phyloP scores from a whole-genome alignment of 805 yeast species.

The Myxozyma geophila region DNA sequence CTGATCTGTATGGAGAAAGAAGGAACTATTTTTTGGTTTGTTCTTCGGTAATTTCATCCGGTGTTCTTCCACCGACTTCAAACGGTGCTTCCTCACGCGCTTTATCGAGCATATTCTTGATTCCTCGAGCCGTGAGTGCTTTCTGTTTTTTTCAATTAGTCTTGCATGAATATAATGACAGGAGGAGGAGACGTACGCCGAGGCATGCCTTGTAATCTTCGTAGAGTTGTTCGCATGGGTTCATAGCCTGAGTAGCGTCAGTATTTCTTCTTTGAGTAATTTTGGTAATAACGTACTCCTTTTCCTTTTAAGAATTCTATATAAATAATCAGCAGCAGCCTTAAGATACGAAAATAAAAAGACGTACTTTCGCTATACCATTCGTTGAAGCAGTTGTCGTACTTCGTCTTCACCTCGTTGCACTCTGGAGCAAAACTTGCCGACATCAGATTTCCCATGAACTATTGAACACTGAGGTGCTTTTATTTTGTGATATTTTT shows the following conservation, averaged over 20 bases:
- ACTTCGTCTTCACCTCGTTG: conserved; percentile 78
- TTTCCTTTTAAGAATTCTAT: conserved; percentile 54
- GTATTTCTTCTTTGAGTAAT: background rate
- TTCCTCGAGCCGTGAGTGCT: conserved; percentile 70
- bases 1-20: background rate
- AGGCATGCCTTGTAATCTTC: conserved; percentile 86
- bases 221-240: conserved; percentile 93
- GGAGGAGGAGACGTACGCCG: conserved; percentile 52
- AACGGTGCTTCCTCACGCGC: conserved; percentile 91
- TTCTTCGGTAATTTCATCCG: conserved; percentile 34
- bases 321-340: conserved; percentile 50
- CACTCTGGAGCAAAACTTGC: conserved; percentile 97
- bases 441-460: conserved; percentile 54
- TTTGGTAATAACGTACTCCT: conserved; percentile 45
- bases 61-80: conserved; percentile 61
- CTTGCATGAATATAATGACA: no score
- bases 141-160: conserved; percentile 39
- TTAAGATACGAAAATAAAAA: conserved; percentile 45
- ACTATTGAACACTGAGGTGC: background rate
- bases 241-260: conserved; percentile 52
- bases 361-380: conserved; percentile 87
- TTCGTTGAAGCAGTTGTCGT: conserved; percentile 89
- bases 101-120: conserved; percentile 81
- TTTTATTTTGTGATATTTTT: no score
- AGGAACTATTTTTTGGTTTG: background rate